These are phyloP conservation scores for Aristolochia fimbriata DNA, from an alignment of 164 flowering plant species.

Conservation along the genomic window DNA sequence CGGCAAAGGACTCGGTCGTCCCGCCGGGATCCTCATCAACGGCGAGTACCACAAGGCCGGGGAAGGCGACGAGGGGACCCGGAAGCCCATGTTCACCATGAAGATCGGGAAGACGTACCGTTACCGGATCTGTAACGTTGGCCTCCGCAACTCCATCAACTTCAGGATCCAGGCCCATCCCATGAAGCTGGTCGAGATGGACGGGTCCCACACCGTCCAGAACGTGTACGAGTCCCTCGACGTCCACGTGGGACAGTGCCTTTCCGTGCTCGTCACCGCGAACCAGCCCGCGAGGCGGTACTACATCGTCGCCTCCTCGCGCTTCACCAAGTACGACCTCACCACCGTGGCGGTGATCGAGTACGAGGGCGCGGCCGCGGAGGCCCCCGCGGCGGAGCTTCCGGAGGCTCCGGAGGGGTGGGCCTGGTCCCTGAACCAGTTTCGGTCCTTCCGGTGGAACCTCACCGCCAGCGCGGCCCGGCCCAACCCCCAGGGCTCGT, in stretches of 20 bases:
- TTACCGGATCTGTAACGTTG: conserved; percentile 38
- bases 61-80: neutral
- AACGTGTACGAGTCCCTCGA: conserved; percentile 51
- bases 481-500: conserved; percentile 39
- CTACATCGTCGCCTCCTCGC: too few species aligned
- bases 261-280: conserved; percentile 54
- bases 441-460: too few species aligned
- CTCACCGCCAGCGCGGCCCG: too few species aligned
- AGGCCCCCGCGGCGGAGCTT: conserved; percentile 33
- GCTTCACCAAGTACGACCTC: too few species aligned
- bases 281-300: too few species aligned
- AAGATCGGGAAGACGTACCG: conserved; percentile 35
- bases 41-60: conserved; percentile 18
- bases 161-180: conserved; percentile 57
- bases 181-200: too few species aligned
- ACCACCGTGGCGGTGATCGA: conserved; percentile 37
- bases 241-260: conserved; percentile 60
- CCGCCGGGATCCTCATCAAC: conserved; percentile 32
- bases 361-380: conserved; percentile 30
- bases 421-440: conserved; percentile 34
- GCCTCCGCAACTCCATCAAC: conserved; percentile 41
- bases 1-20: conserved; percentile 23
- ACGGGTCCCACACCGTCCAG: conserved; percentile 59
- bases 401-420: conserved; percentile 20
- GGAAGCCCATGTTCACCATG: conserved; percentile 23